These are phyloP conservation scores for Daldinia decipiens DNA, from an alignment of 495 filamentous ascomycete genomes.

Conservation along the genomic window DNA sequence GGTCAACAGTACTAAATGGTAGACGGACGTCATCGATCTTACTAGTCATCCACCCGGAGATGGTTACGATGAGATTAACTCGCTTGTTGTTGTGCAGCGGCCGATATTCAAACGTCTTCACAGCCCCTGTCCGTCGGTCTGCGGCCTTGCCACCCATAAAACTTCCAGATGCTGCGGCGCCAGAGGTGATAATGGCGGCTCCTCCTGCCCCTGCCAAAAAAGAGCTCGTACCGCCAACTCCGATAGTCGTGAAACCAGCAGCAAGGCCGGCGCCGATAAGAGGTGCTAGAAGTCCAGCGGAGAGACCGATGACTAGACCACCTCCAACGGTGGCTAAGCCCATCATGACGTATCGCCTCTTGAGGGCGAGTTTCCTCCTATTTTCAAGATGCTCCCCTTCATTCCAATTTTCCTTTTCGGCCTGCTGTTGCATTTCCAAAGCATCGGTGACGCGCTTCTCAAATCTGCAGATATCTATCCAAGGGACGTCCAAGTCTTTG, in stretches of 20 bases:
- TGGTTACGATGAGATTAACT: conserved; percentile 93
- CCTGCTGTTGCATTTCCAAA: conserved; percentile 93
- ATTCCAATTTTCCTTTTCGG: conserved; percentile 96
- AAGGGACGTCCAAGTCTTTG: conserved; percentile 78
- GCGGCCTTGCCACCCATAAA: conserved; percentile 88
- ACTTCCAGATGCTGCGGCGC: conserved; percentile 85
- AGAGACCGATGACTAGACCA: conserved; percentile 93
- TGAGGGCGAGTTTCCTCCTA: conserved; percentile 80
- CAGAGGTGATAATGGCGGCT: conserved; percentile 91
- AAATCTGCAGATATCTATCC: conserved; percentile 94
- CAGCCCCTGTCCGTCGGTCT: conserved; percentile 84
- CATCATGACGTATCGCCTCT: conserved; percentile 90
- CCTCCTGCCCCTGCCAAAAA: conserved; percentile 94
- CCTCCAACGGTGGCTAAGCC: conserved; percentile 96
- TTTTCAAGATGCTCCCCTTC: conserved; percentile 94
- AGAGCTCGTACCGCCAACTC: conserved; percentile 85
- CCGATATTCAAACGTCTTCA: conserved; percentile 95
- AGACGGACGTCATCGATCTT: conserved; percentile 96
- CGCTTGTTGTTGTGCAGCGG: conserved; percentile 97
- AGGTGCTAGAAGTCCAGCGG: conserved; percentile 89
- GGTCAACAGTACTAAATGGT: conserved; percentile 94
- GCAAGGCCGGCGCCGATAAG: conserved; percentile 95
- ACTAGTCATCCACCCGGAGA: conserved; percentile 98
- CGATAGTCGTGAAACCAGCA: conserved; percentile 94
- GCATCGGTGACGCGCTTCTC: conserved; percentile 98